A percentile compares a stretch with the other conserved stretches of the same genome.
Conservation (phyloP, 805 yeast species). For the Ogataea naganishii region DNA sequence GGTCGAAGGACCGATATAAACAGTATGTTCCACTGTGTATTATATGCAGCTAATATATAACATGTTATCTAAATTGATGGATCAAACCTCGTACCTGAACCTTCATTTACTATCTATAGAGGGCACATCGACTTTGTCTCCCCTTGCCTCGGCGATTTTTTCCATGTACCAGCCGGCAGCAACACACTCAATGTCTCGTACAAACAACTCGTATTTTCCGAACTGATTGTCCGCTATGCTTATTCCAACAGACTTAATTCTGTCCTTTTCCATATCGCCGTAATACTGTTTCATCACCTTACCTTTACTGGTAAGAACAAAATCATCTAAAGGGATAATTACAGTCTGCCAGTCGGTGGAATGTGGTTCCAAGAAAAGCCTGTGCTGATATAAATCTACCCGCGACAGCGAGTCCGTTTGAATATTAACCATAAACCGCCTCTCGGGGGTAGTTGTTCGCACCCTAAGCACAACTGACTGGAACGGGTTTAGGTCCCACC, state of each 20-base stretch:
- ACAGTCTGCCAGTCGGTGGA: conserved; percentile 67
- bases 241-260: conserved; percentile 65
- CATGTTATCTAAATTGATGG: not conserved
- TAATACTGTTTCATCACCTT: conserved; percentile 41
- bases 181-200: conserved; percentile 68
- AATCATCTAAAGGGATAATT: conserved; percentile 65
- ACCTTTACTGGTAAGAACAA: conserved; percentile 83
- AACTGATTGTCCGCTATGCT: conserved; percentile 71
- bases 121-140: conserved; percentile 9
- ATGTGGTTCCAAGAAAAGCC: conserved; percentile 52
- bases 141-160: conserved; percentile 29
- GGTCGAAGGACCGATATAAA: no score
- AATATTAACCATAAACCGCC: conserved; percentile 71
- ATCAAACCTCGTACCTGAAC: not conserved
- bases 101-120: not conserved
- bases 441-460: conserved; percentile 44
- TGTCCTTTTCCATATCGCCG: conserved; percentile 48
- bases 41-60: no score
- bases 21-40: no score
- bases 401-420: conserved; percentile 74
- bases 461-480: conserved; percentile 60
- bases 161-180: conserved; percentile 43
- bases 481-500: conserved; percentile 67
- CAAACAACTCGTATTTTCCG: conserved; percentile 63
- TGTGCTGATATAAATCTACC: conserved; percentile 76